Conservation (phyloP, 768 basidiomycete species). For the Podaxis sp. region DNA sequence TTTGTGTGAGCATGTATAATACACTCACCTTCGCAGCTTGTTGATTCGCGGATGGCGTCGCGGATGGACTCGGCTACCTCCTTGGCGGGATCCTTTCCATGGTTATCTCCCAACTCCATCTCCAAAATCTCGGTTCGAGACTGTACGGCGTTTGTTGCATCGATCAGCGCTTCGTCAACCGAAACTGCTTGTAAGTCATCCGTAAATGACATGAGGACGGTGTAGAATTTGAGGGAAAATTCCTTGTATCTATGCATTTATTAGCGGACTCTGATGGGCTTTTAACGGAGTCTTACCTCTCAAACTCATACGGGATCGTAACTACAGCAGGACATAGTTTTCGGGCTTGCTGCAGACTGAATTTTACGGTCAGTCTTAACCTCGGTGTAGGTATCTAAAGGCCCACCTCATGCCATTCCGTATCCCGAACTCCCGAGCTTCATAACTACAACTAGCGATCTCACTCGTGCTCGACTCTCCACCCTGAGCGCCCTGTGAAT, state of each 20-base stretch:
- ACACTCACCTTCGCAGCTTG: constrained; percentile 76
- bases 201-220: constrained; percentile 84
- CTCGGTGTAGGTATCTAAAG: background rate
- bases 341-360: constrained; percentile 76
- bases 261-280: constrained; percentile 1
- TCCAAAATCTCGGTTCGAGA: constrained; percentile 20
- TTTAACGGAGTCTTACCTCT: constrained; percentile 46
- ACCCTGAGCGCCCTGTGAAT: constrained; percentile 79
- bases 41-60: constrained; percentile 70
- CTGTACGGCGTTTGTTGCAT: constrained; percentile 66
- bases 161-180: constrained; percentile 93
- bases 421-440: constrained; percentile 85
- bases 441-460: constrained; percentile 93
- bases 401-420: constrained; percentile 92
- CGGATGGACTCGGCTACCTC: constrained; percentile 83
- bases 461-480: constrained; percentile 86
- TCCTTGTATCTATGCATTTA: constrained; percentile 71
- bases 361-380: constrained; percentile 5
- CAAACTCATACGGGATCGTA: constrained; percentile 94
- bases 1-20: background rate
- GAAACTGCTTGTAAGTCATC: constrained; percentile 95
- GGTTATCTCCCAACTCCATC: constrained; percentile 14
- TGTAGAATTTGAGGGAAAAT: constrained; percentile 86
- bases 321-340: constrained; percentile 69
- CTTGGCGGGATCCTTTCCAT: constrained; percentile 60